Conservation (phyloP, 208 protist species). For the Novymonas esmeraldas region DNA sequence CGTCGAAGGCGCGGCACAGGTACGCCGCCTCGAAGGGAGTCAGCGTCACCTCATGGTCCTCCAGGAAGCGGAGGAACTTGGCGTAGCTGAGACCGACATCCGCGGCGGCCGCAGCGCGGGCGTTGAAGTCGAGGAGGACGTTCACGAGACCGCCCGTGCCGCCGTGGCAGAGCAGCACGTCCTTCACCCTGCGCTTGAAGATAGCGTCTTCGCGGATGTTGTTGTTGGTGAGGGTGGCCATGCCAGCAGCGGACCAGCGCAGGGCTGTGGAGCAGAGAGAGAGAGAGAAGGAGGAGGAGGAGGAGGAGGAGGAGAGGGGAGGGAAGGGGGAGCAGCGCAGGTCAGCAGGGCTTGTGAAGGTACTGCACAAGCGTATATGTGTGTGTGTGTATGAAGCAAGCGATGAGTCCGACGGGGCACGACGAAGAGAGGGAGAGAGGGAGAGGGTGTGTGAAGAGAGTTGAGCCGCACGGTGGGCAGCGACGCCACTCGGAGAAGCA, state of each 20-base stretch:
- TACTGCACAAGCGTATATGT: too few relatives aligned
- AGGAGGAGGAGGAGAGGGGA: not conserved
- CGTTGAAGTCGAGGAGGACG: slow-evolving; percentile 63
- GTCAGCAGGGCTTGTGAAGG: not conserved
- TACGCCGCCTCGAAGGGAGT: slow-evolving; percentile 59
- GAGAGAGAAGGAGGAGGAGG: not conserved
- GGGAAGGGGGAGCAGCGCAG: not conserved
- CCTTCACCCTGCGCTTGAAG: slow-evolving; percentile 75
- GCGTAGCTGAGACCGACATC: slow-evolving; percentile 47
- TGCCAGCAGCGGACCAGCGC: slow-evolving; percentile 4
- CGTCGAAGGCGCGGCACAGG: slow-evolving; percentile 75
- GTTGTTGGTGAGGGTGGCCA: slow-evolving; percentile 69
- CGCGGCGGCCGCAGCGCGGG: slow-evolving; percentile 36
- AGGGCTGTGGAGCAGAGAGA: not conserved
- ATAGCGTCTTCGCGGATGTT: slow-evolving; percentile 75
- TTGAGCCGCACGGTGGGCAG: not conserved
- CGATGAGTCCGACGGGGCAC: too few relatives aligned
- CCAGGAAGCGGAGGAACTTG: slow-evolving; percentile 56
- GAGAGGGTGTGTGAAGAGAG: not conserved
- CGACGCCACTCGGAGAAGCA: not conserved
- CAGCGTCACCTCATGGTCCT: slow-evolving; percentile 49
- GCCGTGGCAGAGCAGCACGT: slow-evolving; percentile 40
- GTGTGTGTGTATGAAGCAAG: too few relatives aligned
- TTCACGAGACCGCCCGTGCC: slow-evolving; percentile 53
- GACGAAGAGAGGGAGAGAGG: not conserved